Evolutionary conservation across 164 flowering plant species (phyloP).

Genomic region (Houttuynia cordata): DNA sequence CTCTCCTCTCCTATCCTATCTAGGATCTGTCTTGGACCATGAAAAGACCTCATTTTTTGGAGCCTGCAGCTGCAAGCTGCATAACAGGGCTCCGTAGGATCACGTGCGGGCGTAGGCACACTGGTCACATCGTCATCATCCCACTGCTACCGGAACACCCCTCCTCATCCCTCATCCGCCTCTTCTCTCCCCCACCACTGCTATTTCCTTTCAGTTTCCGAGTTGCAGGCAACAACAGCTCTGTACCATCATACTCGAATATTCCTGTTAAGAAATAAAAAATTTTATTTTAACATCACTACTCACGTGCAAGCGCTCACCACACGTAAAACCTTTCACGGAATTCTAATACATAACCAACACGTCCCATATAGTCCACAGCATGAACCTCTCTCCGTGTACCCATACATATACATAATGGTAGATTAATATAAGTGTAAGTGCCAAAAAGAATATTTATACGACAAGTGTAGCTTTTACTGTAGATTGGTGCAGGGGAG

Average conservation of each 20-base stretch:
- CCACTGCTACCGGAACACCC: not conserved
- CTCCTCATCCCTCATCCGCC: not conserved
- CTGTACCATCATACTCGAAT: no score
- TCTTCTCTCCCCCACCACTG: not conserved
- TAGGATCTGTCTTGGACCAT: not conserved
- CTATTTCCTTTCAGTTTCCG: not conserved
- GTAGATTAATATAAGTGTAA: not conserved
- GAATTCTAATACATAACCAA: no score
- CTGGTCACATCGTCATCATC: constrained; percentile 6
- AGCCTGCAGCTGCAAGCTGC: constrained; percentile 5
- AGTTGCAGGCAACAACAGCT: no score
- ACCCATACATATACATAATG: no score
- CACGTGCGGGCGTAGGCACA: constrained; percentile 1
- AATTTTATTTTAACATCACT: no score
- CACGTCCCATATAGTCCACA: no score
- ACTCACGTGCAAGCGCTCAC: no score
- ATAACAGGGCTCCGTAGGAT: constrained; percentile 6
- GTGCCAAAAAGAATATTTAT: no score
- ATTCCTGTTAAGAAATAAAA: no score
- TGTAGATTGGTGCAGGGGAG: not conserved
- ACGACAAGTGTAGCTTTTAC: no score
- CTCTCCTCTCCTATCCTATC: not conserved
- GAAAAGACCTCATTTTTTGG: constrained; percentile 1
- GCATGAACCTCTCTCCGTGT: no score
- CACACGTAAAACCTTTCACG: no score